Base-by-base conservation (phyloP, 352 stramenopile species). In the Poterioochromonas sp. region DNA sequence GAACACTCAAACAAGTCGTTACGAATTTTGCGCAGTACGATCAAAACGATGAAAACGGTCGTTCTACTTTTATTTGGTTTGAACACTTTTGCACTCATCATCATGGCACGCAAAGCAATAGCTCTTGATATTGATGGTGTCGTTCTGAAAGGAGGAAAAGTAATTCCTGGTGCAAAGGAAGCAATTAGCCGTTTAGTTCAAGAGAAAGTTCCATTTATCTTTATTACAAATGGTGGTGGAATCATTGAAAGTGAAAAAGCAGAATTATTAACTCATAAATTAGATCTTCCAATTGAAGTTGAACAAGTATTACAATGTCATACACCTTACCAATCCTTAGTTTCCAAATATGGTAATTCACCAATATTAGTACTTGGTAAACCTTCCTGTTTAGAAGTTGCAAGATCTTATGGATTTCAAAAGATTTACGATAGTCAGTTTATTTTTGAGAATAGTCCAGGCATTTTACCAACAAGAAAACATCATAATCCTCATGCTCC, bases 211-310 rank as follows among this genome's bases (percentile, higher is more conserved):
- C 64, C 35, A 15, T 58, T 54, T 58, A 35, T 74, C 1, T 74
- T 74, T 39, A 37, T 53, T 39, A 54, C 64, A n/a, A 74, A 74
- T 74, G 64, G 64, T n/a, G 64, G 64, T 20, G 64, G 64, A 39
- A 29, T 74, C 1, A 29, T 26, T 35, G 64, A 74, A 39, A 5
- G 1, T 35, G n/a, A 20, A 26, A 74, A 74, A 74, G 64, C 64
- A 74, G 20, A 74, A 1, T 5, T 53, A 15, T 39, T 74, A 35
- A 37, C 40, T 20, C 3, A 51, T 1, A 74, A 74, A 39, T 26
- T 74, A 58, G 15, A 37, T 12, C 1, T 54, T 44, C 40, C 1
- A 20, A 74, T 74, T 20, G 3, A 39, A 8, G 20, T 22, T 44
- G 3, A 15, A 26, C 64, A 74, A 74, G 34, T 74, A n/a, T 15